Evolutionary conservation across 345 rosid species (phyloP).

Genomic region (Linum lewisii): DNA sequence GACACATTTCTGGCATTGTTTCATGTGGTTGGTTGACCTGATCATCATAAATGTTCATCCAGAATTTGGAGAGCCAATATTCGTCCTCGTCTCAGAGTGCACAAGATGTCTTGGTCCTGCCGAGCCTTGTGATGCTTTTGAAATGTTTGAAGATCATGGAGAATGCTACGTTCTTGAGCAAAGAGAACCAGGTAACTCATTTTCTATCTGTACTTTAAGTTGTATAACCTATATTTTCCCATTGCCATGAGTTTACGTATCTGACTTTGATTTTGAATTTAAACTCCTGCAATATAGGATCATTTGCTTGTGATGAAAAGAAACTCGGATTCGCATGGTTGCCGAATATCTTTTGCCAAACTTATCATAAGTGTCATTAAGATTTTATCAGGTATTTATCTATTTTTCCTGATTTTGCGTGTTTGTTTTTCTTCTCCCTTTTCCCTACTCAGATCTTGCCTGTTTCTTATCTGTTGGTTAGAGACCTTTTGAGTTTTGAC

Average conservation of each 20-base stretch:
- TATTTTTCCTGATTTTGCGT: conserved; percentile 4
- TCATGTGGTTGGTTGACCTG: not conserved
- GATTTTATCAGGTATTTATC: conserved; percentile 63
- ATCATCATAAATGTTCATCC: conserved; percentile 17
- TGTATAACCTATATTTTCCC: not conserved
- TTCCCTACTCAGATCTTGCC: no score
- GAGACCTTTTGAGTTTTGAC: not conserved
- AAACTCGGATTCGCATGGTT: conserved; percentile 32
- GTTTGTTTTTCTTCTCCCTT: no score
- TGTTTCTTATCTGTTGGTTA: not conserved
- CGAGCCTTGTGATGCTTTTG: conserved; percentile 47
- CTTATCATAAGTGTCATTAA: conserved; percentile 48
- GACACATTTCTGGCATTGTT: no score
- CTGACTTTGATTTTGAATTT: not conserved
- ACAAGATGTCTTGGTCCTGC: conserved; percentile 33
- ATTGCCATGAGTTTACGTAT: not conserved
- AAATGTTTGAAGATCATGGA: conserved; percentile 95
- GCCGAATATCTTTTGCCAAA: conserved; percentile 41
- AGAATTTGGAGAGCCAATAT: conserved; percentile 34
- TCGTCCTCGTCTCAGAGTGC: conserved; percentile 28
- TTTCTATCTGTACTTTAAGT: not conserved
- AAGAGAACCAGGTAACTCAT: conserved; percentile 67
- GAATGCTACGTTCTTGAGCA: conserved; percentile 84
- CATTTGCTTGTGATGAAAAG: conserved; percentile 79
- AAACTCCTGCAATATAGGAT: conserved; percentile 27